Conservation (phyloP, 1,139 yeast species). For the Yamadazyma oceani region DNA sequence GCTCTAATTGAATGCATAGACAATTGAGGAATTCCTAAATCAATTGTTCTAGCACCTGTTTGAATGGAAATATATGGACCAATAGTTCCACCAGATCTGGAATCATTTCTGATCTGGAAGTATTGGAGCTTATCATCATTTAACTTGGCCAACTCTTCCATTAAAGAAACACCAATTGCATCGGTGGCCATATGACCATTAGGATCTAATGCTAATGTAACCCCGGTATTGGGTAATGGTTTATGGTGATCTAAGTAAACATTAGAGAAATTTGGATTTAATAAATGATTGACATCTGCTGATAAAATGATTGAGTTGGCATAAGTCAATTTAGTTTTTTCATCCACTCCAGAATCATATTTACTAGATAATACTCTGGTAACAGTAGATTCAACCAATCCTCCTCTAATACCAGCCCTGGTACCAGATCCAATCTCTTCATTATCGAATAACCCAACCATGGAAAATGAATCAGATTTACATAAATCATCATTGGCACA, state of each 20-base stretch:
- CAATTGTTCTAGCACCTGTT: slow-evolving; percentile 47
- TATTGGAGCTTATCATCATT: slow-evolving; percentile 34
- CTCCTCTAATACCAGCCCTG: slow-evolving; percentile 45
- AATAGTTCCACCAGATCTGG: slow-evolving; percentile 47
- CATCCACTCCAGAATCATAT: slow-evolving; percentile 22
- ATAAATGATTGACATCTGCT: slow-evolving; percentile 48
- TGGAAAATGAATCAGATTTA: slow-evolving; percentile 31
- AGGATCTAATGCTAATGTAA: slow-evolving; percentile 40
- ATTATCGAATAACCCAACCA: slow-evolving; percentile 43
- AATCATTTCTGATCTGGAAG: slow-evolving; percentile 46
- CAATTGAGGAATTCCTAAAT: slow-evolving; percentile 46
- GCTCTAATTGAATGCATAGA: slow-evolving; percentile 50
- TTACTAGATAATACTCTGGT: slow-evolving; percentile 31
- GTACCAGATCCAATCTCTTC: slow-evolving; percentile 48
- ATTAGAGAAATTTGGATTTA: slow-evolving; percentile 43
- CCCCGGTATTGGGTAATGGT: slow-evolving; percentile 45
- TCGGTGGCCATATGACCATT: slow-evolving; percentile 48
- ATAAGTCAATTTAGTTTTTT: slow-evolving; percentile 23
- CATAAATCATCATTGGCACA: slow-evolving; percentile 18
- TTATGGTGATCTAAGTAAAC: slow-evolving; percentile 39
- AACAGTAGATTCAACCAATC: slow-evolving; percentile 36
- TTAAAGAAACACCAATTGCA: slow-evolving; percentile 33
- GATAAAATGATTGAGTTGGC: slow-evolving; percentile 42
- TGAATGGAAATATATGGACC: slow-evolving; percentile 41
- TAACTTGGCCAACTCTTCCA: slow-evolving; percentile 31